phyloP scores from a whole-genome alignment of 768 basidiomycete species.

The Omphalotus guepiniiformis region DNA sequence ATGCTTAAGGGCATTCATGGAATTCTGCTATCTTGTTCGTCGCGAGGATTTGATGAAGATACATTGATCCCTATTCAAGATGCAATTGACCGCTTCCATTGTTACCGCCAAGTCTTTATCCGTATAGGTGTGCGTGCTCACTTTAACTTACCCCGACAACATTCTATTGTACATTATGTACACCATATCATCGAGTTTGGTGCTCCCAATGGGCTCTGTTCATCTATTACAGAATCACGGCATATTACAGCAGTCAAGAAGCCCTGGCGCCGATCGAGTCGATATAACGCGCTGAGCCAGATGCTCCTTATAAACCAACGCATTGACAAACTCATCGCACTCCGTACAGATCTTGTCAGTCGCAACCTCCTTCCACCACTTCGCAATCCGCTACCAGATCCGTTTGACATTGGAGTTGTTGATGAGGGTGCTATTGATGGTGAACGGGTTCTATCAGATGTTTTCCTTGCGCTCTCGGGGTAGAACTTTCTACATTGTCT shows the following conservation, averaged over 20 bases:
- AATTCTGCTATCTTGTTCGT: conserved; percentile 23
- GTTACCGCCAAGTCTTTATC: conserved; percentile 11
- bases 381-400: background rate
- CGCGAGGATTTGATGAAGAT: conserved; percentile 5
- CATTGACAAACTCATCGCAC: conserved; percentile 8
- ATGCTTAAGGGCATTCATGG: conserved; percentile 15
- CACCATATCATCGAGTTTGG: conserved; percentile 14
- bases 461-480: conserved; percentile 11
- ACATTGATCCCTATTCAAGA: conserved; percentile 12
- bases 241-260: conserved; percentile 16
- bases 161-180: conserved; percentile 17
- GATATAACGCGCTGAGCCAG: conserved; percentile 11
- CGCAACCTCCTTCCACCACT: background rate
- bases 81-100: conserved; percentile 10
- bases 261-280: conserved; percentile 15
- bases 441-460: conserved; percentile 5
- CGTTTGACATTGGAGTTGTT: conserved; percentile 8
- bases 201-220: conserved; percentile 18
- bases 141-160: conserved; percentile 16
- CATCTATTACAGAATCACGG: conserved; percentile 15
- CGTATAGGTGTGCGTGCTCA: conserved; percentile 4
- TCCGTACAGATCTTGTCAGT: background rate
- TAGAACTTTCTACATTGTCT: no score
- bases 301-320: conserved; percentile 12
- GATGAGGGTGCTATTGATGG: conserved; percentile 6